Evolutionary conservation across 2,329 filamentous ascomycete species (phyloP).

Genomic region (Cytospora piceae): DNA sequence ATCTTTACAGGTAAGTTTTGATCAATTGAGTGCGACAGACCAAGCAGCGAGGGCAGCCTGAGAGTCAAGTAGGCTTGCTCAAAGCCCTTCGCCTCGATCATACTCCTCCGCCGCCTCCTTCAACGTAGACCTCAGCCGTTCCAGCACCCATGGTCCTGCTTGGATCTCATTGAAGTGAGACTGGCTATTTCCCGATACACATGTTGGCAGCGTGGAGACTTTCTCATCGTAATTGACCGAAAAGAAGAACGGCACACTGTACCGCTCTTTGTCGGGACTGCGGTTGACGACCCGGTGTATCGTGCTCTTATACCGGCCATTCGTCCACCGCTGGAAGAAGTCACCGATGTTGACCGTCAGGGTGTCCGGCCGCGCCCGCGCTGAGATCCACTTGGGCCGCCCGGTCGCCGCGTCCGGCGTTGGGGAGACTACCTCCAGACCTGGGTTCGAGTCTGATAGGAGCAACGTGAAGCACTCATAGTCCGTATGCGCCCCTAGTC

Average conservation of each 20-base stretch:
- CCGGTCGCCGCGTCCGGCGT: not conserved
- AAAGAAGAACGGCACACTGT: slow-evolving; percentile 29
- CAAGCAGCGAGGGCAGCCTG: not conserved
- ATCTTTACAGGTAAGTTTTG: too few species aligned
- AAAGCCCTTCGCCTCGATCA: not conserved
- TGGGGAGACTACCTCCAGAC: slow-evolving; percentile 24
- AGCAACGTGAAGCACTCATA: slow-evolving; percentile 29
- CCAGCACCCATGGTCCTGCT: slow-evolving; percentile 17
- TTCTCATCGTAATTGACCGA: slow-evolving; percentile 27
- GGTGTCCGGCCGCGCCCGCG: slow-evolving; percentile 26
- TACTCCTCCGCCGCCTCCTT: not conserved
- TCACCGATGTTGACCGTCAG: slow-evolving; percentile 30
- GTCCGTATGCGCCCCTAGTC: slow-evolving; percentile 25
- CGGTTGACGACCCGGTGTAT: slow-evolving; percentile 19
- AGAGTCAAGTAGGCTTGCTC: too few species aligned
- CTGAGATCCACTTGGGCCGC: slow-evolving; percentile 31
- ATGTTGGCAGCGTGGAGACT: slow-evolving; percentile 38
- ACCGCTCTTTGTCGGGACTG: slow-evolving; percentile 19
- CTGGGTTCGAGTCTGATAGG: slow-evolving; percentile 16
- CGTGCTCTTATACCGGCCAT: slow-evolving; percentile 27
- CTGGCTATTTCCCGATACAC: not conserved
- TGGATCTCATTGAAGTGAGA: slow-evolving; percentile 3
- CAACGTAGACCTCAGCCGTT: slow-evolving; percentile 14
- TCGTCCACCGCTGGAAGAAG: slow-evolving; percentile 27
- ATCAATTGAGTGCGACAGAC: not conserved